phyloP scores from a whole-genome alignment of 441 rosid species.

The Euphorbia schlechtendalii region DNA sequence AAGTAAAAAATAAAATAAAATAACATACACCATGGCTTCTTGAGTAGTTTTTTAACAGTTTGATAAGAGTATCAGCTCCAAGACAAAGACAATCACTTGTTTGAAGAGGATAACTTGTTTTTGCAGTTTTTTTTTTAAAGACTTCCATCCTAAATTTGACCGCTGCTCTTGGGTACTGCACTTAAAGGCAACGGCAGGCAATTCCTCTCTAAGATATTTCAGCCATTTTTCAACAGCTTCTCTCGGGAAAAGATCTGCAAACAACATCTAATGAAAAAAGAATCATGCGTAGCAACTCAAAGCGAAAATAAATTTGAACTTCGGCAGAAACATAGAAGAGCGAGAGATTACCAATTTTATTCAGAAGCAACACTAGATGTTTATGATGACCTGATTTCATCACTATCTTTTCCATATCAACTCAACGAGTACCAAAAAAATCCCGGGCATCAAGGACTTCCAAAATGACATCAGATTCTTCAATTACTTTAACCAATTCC shows the following conservation, averaged over 20 bases:
- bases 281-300: neutral
- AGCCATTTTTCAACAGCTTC: constrained; percentile 98
- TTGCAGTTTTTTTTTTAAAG: constrained; percentile 53
- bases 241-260: constrained; percentile 85
- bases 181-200: constrained; percentile 93
- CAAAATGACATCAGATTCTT: constrained; percentile 84
- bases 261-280: neutral
- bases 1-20: constrained; percentile 4
- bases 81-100: constrained; percentile 96
- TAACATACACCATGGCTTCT: constrained; percentile 78
- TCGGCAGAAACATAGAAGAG: neutral
- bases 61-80: constrained; percentile 91
- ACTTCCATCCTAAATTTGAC: constrained; percentile 86
- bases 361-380: constrained; percentile 73
- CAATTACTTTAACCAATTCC: constrained; percentile 88
- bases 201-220: constrained; percentile 80
- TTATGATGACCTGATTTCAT: constrained; percentile 72
- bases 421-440: constrained; percentile 67
- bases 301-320: neutral
- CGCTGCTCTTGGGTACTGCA: constrained; percentile 94
- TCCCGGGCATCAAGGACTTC: constrained; percentile 96
- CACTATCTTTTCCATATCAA: constrained; percentile 95
- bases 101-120: constrained; percentile 61
- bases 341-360: constrained; percentile 71
- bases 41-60: constrained; percentile 82